Percentiles rank a stretch among this genome's conserved stretches.
Evolutionary conservation across 768 basidiomycete species (phyloP).

Genomic region (Phlebiopsis flavidoalba): DNA sequence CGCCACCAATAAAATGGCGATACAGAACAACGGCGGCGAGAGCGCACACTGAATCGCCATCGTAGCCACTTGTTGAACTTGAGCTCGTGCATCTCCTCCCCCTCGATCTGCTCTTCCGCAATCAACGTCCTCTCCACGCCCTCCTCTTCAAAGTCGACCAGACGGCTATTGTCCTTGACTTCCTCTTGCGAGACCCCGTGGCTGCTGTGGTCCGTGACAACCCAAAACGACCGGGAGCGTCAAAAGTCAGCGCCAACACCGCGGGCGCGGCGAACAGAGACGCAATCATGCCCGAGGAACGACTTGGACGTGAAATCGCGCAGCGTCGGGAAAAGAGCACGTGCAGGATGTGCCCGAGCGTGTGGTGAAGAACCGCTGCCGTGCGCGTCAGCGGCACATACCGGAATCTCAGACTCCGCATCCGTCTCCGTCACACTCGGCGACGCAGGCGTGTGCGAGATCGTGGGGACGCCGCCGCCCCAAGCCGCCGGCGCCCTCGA

Average conservation of each 20-base stretch:
- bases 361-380: conserved; percentile 30
- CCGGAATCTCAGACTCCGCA: conserved; percentile 15
- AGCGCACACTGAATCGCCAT: conserved; percentile 79
- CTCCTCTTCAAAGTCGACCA: conserved; percentile 74
- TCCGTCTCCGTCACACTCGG: conserved; percentile 16
- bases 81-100: conserved; percentile 65
- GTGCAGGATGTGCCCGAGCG: conserved; percentile 42
- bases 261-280: conserved; percentile 83
- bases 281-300: conserved; percentile 59
- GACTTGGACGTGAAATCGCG: conserved; percentile 70
- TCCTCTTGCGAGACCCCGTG: conserved; percentile 35
- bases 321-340: conserved; percentile 80
- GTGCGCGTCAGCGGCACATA: conserved; percentile 35
- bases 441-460: conserved; percentile 50
- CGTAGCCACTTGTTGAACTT: conserved; percentile 76
- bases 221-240: conserved; percentile 94
- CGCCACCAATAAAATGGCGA: conserved; percentile 73
- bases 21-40: conserved; percentile 80
- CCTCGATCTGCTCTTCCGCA: conserved; percentile 54
- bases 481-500: conserved; percentile 6
- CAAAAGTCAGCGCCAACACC: conserved; percentile 75
- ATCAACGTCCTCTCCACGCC: conserved; percentile 63
- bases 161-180: conserved; percentile 31
- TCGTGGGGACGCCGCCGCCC: conserved; percentile 41
- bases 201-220: conserved; percentile 53